Base-by-base conservation (phyloP, 768 basidiomycete genomes). In the Paxillus ammoniavirescens region DNA sequence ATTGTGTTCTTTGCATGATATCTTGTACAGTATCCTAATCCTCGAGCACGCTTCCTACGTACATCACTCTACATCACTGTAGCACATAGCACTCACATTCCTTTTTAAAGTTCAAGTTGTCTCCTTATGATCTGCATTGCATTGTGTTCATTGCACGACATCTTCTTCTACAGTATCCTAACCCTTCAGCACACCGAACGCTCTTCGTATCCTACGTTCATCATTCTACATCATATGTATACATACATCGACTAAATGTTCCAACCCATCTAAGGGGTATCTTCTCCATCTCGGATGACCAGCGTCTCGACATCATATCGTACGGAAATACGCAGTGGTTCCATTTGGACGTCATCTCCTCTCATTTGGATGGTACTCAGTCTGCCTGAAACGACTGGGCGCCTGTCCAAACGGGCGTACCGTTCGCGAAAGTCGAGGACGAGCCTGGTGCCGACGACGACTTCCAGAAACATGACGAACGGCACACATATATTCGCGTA, bases 351-450 rank as follows among this genome's bases (percentile, higher is more conserved):
- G 3, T 51, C 49, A 12, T 57, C 52, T 12, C 52, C 42, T 49
- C 54, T 46, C 4, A 61, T 60, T 12, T 55, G 58, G 12, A 68
- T 21, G 8, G 67, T 53, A n/a, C 59, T 61, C 9, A 23, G 41
- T 43, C 44, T 48, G 15, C 43, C 50, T 5, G 57, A 56, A 21
- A 54, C 33, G 17, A 52, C 12, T 1, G 53, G 44, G 12, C 54
- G 63, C 4, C 30, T 17, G 10, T 63, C 61, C n/a, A 49, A 3
- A 14, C 50, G 58, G 21, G 59, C 35, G 28, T 60, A 69, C 14
- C 69, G 69, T 49, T 65, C 67, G 2, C 67, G 69, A 44, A 71
- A 69, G 30, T 64, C 58, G 47, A 69, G 64, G 35, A 69, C 67
- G 35, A 69, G 65, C 30, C 67, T 55, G 18, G 67, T 69, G 0